Base-by-base conservation (phyloP, 495 filamentous ascomycete genomes). In the Cudoniella acicularis region DNA sequence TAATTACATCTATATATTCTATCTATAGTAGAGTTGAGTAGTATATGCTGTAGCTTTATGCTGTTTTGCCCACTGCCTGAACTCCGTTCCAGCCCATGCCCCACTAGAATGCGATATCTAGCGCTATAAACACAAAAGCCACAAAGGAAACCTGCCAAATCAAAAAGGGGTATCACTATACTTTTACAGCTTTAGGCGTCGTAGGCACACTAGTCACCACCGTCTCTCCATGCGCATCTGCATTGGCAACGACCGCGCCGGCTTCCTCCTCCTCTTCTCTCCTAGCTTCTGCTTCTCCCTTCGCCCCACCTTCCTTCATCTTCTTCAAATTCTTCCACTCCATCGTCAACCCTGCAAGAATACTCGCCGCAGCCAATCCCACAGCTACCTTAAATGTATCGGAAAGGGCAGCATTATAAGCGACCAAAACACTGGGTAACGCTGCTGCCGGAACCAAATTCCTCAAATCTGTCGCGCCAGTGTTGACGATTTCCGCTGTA, bases 381-480 rank as follows among this genome's bases (percentile, higher is more conserved):
- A 67, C 27, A 0, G 59, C 64, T 16, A 73, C 57, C 21, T 64
- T 55, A 50, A 71, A 72, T 16, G 53, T 49, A 20, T 64, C 41
- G n/a, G 48, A 60, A n/a, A 72, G 46, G 3, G 70, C 70, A 27
- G 36, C 46, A 48, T 69, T 73, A 52, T 72, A 73, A 17, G 62
- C 69, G 21, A 50, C 21, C 51, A 69, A n/a, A 2, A 73, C 67
- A 2, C 16, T 49, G 1, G 17, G 22, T 10, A 69, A 22, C 24
- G 52, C 24, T 13, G 61, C 24, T 10, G 55, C 23, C 1, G 55
- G 51, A 8, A 73, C 64, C 1, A 68, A 16, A 25, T 64, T 43
- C 10, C 56, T 57, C 2, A 73, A 24, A 10, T 65, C 64, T 11
- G 64, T 67, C 9, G 64, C 88, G 10, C 88, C 88, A 4, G 75